Evolutionary conservation across 2,329 filamentous ascomycete genomes (phyloP).

Genomic region (Phaeosphaeria sp.): DNA sequence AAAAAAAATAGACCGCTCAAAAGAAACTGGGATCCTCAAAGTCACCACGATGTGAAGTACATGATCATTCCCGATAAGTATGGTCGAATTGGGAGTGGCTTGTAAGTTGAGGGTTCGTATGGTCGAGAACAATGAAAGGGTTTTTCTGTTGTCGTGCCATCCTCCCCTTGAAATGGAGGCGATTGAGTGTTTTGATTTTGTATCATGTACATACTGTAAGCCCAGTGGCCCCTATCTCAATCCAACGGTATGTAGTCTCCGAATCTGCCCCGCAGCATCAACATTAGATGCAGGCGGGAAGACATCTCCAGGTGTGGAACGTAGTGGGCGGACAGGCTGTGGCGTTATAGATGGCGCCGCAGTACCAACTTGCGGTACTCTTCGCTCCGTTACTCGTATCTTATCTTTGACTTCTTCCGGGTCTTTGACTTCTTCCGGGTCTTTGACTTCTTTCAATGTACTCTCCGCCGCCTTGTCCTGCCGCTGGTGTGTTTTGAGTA

Average conservation of each 20-base stretch:
- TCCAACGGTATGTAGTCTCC: constrained; percentile 37
- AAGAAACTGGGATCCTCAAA: too few species aligned
- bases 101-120: too few species aligned
- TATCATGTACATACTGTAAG: background rate
- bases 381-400: background rate
- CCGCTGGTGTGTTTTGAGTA: constrained; percentile 52
- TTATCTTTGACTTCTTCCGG: constrained; percentile 22
- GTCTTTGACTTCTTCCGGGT: constrained; percentile 29
- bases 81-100: too few species aligned
- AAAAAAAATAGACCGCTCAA: too few species aligned
- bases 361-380: background rate
- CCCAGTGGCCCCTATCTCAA: constrained; percentile 6
- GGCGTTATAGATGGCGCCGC: constrained; percentile 10
- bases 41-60: too few species aligned
- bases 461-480: constrained; percentile 45
- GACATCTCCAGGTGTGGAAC: constrained; percentile 29
- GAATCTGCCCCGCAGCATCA: constrained; percentile 23
- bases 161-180: background rate
- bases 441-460: too few species aligned
- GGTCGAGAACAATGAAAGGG: too few species aligned
- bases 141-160: too few species aligned
- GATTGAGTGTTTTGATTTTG: background rate
- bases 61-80: too few species aligned
- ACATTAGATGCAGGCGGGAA: constrained; percentile 31
- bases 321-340: constrained; percentile 24